Evolutionary conservation across 345 rosid genomes (phyloP).

Genomic region (Eucalyptus albens): DNA sequence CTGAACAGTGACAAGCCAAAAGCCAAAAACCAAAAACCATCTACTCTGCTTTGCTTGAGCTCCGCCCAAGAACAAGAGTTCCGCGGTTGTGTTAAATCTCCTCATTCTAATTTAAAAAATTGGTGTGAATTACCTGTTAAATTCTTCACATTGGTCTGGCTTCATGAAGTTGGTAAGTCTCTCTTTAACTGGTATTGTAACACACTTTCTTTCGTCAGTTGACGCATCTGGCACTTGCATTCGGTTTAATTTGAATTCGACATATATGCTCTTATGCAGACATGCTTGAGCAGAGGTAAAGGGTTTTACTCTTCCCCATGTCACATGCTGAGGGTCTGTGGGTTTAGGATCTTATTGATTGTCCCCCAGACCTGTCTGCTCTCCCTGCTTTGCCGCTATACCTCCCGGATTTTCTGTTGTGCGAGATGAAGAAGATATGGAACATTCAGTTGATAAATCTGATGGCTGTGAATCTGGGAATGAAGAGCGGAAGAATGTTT

Average conservation of each 20-base stretch:
- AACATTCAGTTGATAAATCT: background rate
- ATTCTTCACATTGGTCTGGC: background rate
- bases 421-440: constrained; percentile 4
- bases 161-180: constrained; percentile 40
- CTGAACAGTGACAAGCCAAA: background rate
- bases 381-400: constrained; percentile 51
- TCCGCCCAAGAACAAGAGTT: background rate
- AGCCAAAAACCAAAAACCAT: background rate
- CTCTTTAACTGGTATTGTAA: background rate
- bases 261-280: constrained; percentile 25
- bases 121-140: background rate
- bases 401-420: constrained; percentile 3
- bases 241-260: background rate
- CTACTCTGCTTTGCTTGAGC: background rate
- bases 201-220: background rate
- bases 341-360: constrained; percentile 68
- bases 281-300: constrained; percentile 71
- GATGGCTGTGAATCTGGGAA: constrained; percentile 4
- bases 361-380: constrained; percentile 68
- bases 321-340: constrained; percentile 46
- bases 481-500: constrained; percentile 27
- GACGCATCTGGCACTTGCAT: background rate
- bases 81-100: too few species aligned
- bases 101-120: too few species aligned
- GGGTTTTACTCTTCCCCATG: constrained; percentile 63